Base-by-base conservation (phyloP, 306 rosid species). In the Rosa lucieae region DNA sequence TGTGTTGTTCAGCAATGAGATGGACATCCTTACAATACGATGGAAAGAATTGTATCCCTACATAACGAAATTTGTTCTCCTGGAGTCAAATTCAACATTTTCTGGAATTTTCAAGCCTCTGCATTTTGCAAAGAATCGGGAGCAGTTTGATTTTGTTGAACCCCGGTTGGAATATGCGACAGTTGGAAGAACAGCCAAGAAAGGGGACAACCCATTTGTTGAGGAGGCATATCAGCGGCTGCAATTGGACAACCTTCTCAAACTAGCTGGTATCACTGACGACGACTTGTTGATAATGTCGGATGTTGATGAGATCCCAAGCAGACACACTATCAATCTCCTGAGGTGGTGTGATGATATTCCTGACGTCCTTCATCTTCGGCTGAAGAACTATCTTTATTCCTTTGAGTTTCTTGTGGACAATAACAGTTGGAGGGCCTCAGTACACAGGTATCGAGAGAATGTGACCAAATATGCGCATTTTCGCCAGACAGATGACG, bases 141-240 rank as follows among this genome's bases (percentile, higher is more conserved):
- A 82, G 13, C 83, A 88, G 83, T 95, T 95, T 82, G 88, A 86
- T 40, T 95, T 95, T 77, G 90, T 83, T 26, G 97, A 91, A 80
- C 88, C 99, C 0, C 89, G 98, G 72, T 79, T 95, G 84, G 87
- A 92, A 15, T 95, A 95, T 55, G 99, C 97, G 48, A 89, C 79
- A 7, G 86, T 93, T 59, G 96, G 93, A 81, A 97, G 99, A 43
- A 90, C 92, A 77, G 93, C 90, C 78, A 89, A 80, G 94, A 93
- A 67, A 78, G 96, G 96, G 53, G 99, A 95, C 85, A 95, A 95
- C 77, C 99, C 99, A 20, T 95, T 95, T 82, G 84, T 95, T n/a
- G 99, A 95, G 83, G 99, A 95, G 89, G 99, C 98, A 5, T 93
- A 86, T 83, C 99, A 95, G 82, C 90, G 99, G n/a, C 93, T 93